Base-by-base conservation (phyloP, 345 rosid species). In the Bruguiera gymnorhiza region DNA sequence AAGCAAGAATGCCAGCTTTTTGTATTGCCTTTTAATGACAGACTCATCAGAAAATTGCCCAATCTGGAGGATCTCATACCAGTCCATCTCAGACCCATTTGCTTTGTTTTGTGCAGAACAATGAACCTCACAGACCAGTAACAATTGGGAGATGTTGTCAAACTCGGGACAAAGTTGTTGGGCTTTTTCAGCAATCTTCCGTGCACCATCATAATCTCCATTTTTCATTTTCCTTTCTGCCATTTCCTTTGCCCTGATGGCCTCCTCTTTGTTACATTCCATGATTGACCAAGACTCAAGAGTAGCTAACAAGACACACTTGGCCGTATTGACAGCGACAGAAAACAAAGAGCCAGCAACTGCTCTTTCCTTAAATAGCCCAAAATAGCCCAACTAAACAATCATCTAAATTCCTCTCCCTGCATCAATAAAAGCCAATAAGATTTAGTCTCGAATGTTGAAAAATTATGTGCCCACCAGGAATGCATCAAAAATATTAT, bases 241-340 rank as follows among this genome's bases (percentile, higher is more conserved):
- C 54, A 91, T 62, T 62, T 74, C 64, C 74, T 76, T 88, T 20
- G 89, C 92, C 75, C 91, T 85, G 27, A 65, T 19, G 61, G 98
- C 98, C 84, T 93, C 98, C 65, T 91, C 97, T 80, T 88, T 93
- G 81, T 88, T 88, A 76, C 91, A 88, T 36, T 93, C 98, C 98
- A 93, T 89, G 55, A 16, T 70, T 24, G 53, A 32, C 3, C 61
- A 23, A 18, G 61, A 59, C 46, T 62, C n/a, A 51, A n/a, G 23
- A 39, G 23, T 50, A 74, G 10, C 50, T 29, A 52, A 29, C 8
- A 36, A 73, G 43, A 51, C 36, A 15, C 32, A 6, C 54, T 43
- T 16, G 15, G 48, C 43, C 27, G 13, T 55, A 24, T 10, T 6
- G 52, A 5, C 20, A 27, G 7, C 7, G n/a, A 6, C 57, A 36